Conservation (phyloP, 2,329 filamentous ascomycete species). For the Ascocoryne sarcoides region DNA sequence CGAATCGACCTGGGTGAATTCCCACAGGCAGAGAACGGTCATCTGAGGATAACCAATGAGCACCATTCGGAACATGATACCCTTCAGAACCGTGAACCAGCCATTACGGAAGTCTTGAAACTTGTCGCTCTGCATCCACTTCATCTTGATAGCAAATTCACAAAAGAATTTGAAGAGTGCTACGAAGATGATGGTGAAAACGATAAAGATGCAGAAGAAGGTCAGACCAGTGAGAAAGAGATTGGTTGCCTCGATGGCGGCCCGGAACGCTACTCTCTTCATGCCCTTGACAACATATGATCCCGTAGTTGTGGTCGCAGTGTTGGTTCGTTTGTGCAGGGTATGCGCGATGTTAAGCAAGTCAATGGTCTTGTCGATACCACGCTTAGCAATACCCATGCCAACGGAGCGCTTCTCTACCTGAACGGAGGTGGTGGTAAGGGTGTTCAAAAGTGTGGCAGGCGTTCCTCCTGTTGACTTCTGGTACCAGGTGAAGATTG, state of each 20-base stretch:
- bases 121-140: constrained; percentile 74
- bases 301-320: constrained; percentile 47
- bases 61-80: constrained; percentile 83
- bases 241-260: constrained; percentile 80
- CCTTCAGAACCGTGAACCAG: constrained; percentile 87
- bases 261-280: constrained; percentile 78
- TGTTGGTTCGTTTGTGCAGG: constrained; percentile 46
- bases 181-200: constrained; percentile 64
- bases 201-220: constrained; percentile 80
- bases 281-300: constrained; percentile 68
- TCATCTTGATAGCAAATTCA: constrained; percentile 65
- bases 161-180: constrained; percentile 72
- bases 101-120: constrained; percentile 92
- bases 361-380: constrained; percentile 29
- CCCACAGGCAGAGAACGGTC: constrained; percentile 85
- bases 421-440: constrained; percentile 71
- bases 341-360: constrained; percentile 28
- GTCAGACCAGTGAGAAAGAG: constrained; percentile 85
- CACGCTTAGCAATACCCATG: constrained; percentile 41
- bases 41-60: constrained; percentile 90
- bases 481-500: constrained; percentile 91
- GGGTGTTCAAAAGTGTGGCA: constrained; percentile 65
- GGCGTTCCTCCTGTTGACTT: constrained; percentile 83
- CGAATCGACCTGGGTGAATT: constrained; percentile 80
- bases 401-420: constrained; percentile 50